These are phyloP conservation scores for Dactylellina parvicollis DNA, from an alignment of 2,329 filamentous ascomycete species.

Conservation along the genomic window DNA sequence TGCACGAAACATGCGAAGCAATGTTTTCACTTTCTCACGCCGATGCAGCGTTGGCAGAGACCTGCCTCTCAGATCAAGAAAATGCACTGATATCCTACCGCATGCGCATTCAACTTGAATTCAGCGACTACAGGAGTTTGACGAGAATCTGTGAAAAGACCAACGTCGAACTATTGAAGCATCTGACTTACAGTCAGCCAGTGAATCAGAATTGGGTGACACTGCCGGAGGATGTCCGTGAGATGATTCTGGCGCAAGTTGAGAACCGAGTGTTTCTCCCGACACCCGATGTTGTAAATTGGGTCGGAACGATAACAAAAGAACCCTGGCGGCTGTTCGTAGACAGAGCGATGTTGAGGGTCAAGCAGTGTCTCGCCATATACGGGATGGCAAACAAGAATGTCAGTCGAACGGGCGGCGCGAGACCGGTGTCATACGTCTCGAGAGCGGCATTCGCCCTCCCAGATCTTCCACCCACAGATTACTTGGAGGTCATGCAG, in stretches of 20 bases:
- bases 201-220: constrained; percentile 60
- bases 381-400: constrained; percentile 46
- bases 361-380: constrained; percentile 55
- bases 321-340: constrained; percentile 55
- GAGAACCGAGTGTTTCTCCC: constrained; percentile 56
- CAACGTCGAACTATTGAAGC: constrained; percentile 60
- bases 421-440: constrained; percentile 39
- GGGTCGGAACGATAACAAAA: constrained; percentile 54
- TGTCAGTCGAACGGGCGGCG: constrained; percentile 27
- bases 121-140: constrained; percentile 57
- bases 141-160: constrained; percentile 58
- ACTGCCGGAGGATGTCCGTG: constrained; percentile 59
- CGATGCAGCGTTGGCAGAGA: constrained; percentile 60
- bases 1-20: constrained; percentile 60
- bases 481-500: constrained; percentile 52
- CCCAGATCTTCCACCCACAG: constrained; percentile 39
- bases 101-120: constrained; percentile 60
- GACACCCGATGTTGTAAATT: constrained; percentile 57
- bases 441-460: constrained; percentile 43
- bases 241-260: constrained; percentile 60
- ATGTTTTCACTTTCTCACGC: constrained; percentile 58
- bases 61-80: constrained; percentile 59
- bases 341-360: constrained; percentile 21
- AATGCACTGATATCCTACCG: constrained; percentile 58
- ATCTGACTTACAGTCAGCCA: constrained; percentile 60